Base-by-base conservation (phyloP, 257 asterid genomes). In the Primulina huaijiensis region DNA sequence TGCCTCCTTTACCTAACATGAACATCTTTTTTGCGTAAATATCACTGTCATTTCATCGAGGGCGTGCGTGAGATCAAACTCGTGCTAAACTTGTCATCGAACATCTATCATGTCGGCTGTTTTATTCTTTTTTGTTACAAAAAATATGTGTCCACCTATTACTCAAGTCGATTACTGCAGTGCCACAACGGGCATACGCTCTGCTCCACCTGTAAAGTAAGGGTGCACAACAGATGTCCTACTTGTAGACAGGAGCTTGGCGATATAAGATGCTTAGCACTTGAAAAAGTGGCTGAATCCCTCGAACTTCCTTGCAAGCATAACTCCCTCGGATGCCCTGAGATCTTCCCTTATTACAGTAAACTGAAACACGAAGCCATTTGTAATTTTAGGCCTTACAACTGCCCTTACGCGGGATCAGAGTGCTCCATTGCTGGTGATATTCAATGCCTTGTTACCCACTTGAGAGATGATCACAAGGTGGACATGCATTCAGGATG, bases 401-500 rank as follows among this genome's bases (percentile, higher is more conserved):
- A 64, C 60, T 90, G 97, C 74, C 97, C 97, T 0, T 88, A 90
- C 60, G 95, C 97, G 68, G 97, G 97, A 68, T 90, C 97, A 21
- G 94, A 90, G 80, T 90, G 97, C 87, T 83, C 94, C 1, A 80
- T 79, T 37, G 77, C 80, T 63, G 97, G 97, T 60, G 97, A 90
- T 75, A 88, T 90, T 81, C 92, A 86, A 23, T 80, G 50, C 80
- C 75, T 90, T 59, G 97, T 90, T 63, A 43, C 90, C 75, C 97
- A 90, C 72, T 82, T 90, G 81, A 78, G 93, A 72, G 97, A 90
- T 77, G 90, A 86, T 76, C 97, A 90, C 87, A 90, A 88, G 77
- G 97, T 90, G 64, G 97, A 88, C 79, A 90, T 90, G 97, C 97
- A 88, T 76, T 85, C 89, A 27, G 96, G 97, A 64, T 91, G 89